Percentiles rank a stretch among this genome's conserved stretches.
Conservation (phyloP, 495 filamentous ascomycete genomes). For the Penicillium angulare region DNA sequence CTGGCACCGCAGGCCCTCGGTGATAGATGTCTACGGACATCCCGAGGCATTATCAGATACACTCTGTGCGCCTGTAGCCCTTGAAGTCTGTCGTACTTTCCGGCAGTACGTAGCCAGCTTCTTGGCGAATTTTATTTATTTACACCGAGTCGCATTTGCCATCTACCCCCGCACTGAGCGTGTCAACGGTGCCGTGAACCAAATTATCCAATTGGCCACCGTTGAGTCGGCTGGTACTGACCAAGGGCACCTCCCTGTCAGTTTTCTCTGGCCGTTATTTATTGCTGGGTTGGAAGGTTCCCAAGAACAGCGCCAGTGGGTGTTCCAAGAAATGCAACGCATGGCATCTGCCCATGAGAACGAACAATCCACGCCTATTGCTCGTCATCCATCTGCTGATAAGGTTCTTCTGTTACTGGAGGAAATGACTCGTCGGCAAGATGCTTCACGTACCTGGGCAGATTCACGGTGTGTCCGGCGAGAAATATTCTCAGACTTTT, state of each 20-base stretch:
- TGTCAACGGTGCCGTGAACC: conserved; percentile 38
- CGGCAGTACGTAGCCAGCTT: conserved; percentile 41
- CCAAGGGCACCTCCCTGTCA: conserved; percentile 23
- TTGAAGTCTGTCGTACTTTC: conserved; percentile 34
- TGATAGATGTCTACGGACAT: conserved; percentile 35
- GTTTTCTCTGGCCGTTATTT: conserved; percentile 41
- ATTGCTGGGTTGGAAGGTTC: conserved; percentile 39
- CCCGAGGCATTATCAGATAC: conserved; percentile 26
- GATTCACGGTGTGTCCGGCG: conserved; percentile 37
- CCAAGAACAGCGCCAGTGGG: conserved; percentile 33
- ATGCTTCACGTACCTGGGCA: conserved; percentile 40
- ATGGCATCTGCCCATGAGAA: conserved; percentile 21
- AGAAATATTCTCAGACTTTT: conserved; percentile 39
- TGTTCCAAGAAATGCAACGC: conserved; percentile 35
- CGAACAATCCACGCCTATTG: conserved; percentile 1
- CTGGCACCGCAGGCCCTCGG: conserved; percentile 34
- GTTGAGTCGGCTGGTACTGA: conserved; percentile 24
- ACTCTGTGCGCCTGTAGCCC: conserved; percentile 25
- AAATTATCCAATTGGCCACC: conserved; percentile 39
- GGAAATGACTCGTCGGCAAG: conserved; percentile 41
- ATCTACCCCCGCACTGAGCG: conserved; percentile 44
- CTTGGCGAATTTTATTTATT: conserved; percentile 41
- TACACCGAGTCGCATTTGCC: conserved; percentile 42
- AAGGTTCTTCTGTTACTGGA: conserved; percentile 33
- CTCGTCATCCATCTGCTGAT: conserved; percentile 31